These are phyloP conservation scores for Beauveria bassiana DNA, from an alignment of 2,329 filamentous ascomycete species.

Conservation along the genomic window DNA sequence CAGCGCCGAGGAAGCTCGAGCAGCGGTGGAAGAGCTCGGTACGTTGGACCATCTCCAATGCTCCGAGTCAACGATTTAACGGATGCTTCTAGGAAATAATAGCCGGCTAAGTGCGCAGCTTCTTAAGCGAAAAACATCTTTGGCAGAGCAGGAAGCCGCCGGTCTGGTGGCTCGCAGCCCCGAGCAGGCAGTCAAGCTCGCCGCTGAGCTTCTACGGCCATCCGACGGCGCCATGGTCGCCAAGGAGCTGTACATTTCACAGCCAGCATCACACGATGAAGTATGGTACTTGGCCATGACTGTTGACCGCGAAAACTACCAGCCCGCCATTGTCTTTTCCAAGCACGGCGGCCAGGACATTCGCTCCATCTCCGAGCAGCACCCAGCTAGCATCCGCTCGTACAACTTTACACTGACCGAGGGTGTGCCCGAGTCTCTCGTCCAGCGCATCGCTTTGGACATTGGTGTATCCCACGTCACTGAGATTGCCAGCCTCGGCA, in stretches of 20 bases:
- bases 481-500: slow-evolving; percentile 13
- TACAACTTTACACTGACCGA: slow-evolving; percentile 21
- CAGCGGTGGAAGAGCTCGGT: slow-evolving; percentile 20
- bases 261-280: slow-evolving; percentile 21
- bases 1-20: slow-evolving; percentile 16
- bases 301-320: slow-evolving; percentile 33
- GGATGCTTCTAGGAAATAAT: slow-evolving; percentile 13
- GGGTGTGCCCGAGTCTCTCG: slow-evolving; percentile 21
- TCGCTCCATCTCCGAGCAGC: slow-evolving; percentile 13
- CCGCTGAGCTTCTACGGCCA: slow-evolving; percentile 16
- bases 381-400: not conserved
- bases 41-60: not conserved
- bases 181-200: slow-evolving; percentile 15
- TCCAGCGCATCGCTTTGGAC: slow-evolving; percentile 12
- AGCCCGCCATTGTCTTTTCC: slow-evolving; percentile 31
- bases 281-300: slow-evolving; percentile 35
- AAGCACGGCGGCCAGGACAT: slow-evolving; percentile 16
- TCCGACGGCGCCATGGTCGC: slow-evolving; percentile 14
- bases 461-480: not conserved
- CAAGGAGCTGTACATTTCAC: slow-evolving; percentile 29
- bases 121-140: slow-evolving; percentile 12
- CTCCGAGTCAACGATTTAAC: not conserved
- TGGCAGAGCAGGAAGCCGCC: not conserved
- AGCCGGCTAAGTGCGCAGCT: slow-evolving; percentile 23
- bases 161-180: slow-evolving; percentile 5